phyloP scores from a whole-genome alignment of 768 basidiomycete genomes.

The Mycena venus region DNA sequence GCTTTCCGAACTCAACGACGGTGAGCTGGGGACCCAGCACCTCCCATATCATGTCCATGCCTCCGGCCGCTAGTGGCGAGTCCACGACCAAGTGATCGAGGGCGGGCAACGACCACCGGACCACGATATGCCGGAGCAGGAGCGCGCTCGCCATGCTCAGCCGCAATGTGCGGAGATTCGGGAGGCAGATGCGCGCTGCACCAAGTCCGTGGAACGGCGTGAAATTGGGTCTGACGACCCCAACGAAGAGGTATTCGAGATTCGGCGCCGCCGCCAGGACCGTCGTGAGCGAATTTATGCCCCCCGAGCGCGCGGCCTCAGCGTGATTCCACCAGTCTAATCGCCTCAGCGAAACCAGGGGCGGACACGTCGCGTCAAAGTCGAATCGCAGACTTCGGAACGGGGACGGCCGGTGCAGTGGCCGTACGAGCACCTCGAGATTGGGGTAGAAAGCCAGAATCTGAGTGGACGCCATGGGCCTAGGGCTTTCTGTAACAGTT shows the following conservation, averaged over 20 bases:
- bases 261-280: constrained; percentile 68
- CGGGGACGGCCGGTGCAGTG: constrained; percentile 44
- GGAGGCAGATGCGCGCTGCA: constrained; percentile 51
- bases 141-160: constrained; percentile 62
- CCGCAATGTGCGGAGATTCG: constrained; percentile 66
- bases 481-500: constrained; percentile 55
- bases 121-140: constrained; percentile 62
- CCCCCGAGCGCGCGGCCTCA: constrained; percentile 71
- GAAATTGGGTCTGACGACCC: constrained; percentile 54
- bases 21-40: constrained; percentile 63
- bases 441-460: constrained; percentile 63
- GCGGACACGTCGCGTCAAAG: constrained; percentile 61
- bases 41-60: constrained; percentile 62
- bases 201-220: constrained; percentile 39
- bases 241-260: constrained; percentile 69
- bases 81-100: constrained; percentile 68
- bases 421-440: constrained; percentile 69
- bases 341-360: constrained; percentile 66
- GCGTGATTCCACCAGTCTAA: constrained; percentile 79
- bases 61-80: constrained; percentile 53
- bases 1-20: constrained; percentile 70
- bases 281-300: constrained; percentile 70
- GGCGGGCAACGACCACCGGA: constrained; percentile 65
- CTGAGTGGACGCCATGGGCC: constrained; percentile 53
- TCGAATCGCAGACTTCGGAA: constrained; percentile 57